Evolutionary conservation across 805 yeast species (phyloP).

Genomic region (Barnettozyma californica): DNA sequence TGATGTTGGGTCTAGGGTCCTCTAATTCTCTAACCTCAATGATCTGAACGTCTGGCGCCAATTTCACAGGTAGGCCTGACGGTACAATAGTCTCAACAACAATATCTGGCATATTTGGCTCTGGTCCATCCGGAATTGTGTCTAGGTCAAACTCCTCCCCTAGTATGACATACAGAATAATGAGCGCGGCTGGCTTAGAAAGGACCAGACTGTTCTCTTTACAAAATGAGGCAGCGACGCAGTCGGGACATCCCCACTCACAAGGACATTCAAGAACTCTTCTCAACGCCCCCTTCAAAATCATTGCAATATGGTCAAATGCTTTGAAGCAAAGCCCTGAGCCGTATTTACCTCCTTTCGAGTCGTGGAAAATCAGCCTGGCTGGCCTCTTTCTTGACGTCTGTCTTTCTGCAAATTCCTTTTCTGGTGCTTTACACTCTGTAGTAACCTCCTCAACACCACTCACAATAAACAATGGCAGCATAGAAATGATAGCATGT

Average conservation of each 20-base stretch:
- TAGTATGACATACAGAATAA: constrained; percentile 58
- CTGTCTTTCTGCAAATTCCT: constrained; percentile 80
- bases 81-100: constrained; percentile 64
- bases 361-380: constrained; percentile 76
- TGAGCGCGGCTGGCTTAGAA: constrained; percentile 79
- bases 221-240: constrained; percentile 82
- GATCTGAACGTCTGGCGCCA: constrained; percentile 56
- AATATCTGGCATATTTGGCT: constrained; percentile 64
- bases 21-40: constrained; percentile 29
- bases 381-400: constrained; percentile 78
- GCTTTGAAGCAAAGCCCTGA: constrained; percentile 77
- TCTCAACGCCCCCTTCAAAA: constrained; percentile 54
- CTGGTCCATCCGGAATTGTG: constrained; percentile 62
- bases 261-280: constrained; percentile 62
- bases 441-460: constrained; percentile 78
- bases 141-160: constrained; percentile 48
- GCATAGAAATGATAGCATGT: constrained; percentile 76
- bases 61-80: constrained; percentile 48
- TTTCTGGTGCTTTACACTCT: constrained; percentile 97
- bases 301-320: constrained; percentile 67
- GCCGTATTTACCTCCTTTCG: constrained; percentile 75
- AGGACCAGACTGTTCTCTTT: constrained; percentile 76
- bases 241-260: constrained; percentile 67
- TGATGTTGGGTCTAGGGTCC: neutral
- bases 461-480: constrained; percentile 69